These are phyloP conservation scores for Penicillium coffeae DNA, from an alignment of 495 filamentous ascomycete genomes.

Conservation along the genomic window DNA sequence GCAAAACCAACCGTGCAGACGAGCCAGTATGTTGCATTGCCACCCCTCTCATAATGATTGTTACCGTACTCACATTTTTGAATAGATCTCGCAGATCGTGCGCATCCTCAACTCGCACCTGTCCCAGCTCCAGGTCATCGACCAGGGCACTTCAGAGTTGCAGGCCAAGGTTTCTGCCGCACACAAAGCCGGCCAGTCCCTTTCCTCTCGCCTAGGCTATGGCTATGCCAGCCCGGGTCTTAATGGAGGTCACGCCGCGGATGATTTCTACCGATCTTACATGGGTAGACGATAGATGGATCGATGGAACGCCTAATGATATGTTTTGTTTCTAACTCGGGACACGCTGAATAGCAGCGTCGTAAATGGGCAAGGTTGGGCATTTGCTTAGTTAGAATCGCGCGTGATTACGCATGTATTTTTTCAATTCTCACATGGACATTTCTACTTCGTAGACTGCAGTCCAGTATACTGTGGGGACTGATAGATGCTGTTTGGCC, in stretches of 20 bases:
- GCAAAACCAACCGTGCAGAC: conserved; percentile 81
- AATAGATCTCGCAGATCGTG: conserved; percentile 94
- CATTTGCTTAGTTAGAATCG: not conserved
- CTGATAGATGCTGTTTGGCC: no score
- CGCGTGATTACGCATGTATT: not conserved
- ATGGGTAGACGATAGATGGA: conserved; percentile 55
- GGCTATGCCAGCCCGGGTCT: conserved; percentile 53
- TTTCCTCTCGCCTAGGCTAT: conserved; percentile 63
- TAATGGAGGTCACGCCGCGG: conserved; percentile 58
- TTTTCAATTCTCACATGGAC: no score
- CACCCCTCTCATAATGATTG: not conserved
- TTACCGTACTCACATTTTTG: no score
- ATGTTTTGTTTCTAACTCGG: conserved; percentile 3
- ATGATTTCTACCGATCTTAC: conserved; percentile 80
- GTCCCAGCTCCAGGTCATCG: conserved; percentile 83
- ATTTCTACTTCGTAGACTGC: no score
- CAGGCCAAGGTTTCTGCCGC: conserved; percentile 73
- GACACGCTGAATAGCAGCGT: conserved; percentile 2
- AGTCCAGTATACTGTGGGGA: no score
- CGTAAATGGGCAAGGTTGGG: conserved; percentile 11
- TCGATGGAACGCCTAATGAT: conserved; percentile 20
- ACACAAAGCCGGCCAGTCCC: conserved; percentile 66
- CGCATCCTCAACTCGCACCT: conserved; percentile 91
- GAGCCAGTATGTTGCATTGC: conserved; percentile 71
- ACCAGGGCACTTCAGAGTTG: conserved; percentile 74